Evolutionary conservation across 2,329 filamentous ascomycete species (phyloP).

Genomic region (Cercospora zeina): DNA sequence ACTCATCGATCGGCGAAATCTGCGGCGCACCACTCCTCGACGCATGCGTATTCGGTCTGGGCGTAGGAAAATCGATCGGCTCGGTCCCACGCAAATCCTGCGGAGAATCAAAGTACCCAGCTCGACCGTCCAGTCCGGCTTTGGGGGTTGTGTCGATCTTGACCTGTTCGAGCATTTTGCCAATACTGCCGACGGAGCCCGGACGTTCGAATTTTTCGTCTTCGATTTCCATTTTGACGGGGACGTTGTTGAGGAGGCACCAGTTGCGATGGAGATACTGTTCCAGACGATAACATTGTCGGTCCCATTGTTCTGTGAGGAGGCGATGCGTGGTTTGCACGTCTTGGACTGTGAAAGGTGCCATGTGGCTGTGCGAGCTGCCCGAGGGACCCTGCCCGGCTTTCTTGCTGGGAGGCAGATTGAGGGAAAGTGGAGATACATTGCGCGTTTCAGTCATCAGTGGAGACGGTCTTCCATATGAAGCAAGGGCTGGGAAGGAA

Average conservation of each 20-base stretch:
- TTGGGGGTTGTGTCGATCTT: slow-evolving; percentile 49
- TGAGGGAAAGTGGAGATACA: slow-evolving; percentile 33
- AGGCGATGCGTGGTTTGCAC: slow-evolving; percentile 52
- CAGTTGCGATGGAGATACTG: slow-evolving; percentile 52
- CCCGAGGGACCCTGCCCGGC: slow-evolving; percentile 26
- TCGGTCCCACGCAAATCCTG: slow-evolving; percentile 10
- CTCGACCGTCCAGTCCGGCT: slow-evolving; percentile 42
- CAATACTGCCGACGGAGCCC: slow-evolving; percentile 36
- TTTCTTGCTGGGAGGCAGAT: slow-evolving; percentile 29
- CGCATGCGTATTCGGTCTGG: slow-evolving; percentile 5
- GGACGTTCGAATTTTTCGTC: slow-evolving; percentile 52
- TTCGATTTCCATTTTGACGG: slow-evolving; percentile 47
- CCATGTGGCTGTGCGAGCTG: slow-evolving; percentile 29
- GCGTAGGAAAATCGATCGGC: slow-evolving; percentile 17
- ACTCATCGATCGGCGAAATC: slow-evolving; percentile 18
- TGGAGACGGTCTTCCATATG: slow-evolving; percentile 21
- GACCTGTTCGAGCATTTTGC: slow-evolving; percentile 46
- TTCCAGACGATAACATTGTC: slow-evolving; percentile 50
- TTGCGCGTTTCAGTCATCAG: slow-evolving; percentile 14
- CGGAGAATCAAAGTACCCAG: slow-evolving; percentile 38
- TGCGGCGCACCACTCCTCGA: slow-evolving; percentile 15
- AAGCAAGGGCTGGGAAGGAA: slow-evolving; percentile 37
- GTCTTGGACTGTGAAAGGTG: slow-evolving; percentile 49
- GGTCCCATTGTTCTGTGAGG: slow-evolving; percentile 53
- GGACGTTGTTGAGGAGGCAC: slow-evolving; percentile 48